Percentiles rank a stretch among this genome's conserved stretches.
Evolutionary conservation across 2,329 filamentous ascomycete genomes (phyloP).

Genomic region (Parascedosporium putredinis): DNA sequence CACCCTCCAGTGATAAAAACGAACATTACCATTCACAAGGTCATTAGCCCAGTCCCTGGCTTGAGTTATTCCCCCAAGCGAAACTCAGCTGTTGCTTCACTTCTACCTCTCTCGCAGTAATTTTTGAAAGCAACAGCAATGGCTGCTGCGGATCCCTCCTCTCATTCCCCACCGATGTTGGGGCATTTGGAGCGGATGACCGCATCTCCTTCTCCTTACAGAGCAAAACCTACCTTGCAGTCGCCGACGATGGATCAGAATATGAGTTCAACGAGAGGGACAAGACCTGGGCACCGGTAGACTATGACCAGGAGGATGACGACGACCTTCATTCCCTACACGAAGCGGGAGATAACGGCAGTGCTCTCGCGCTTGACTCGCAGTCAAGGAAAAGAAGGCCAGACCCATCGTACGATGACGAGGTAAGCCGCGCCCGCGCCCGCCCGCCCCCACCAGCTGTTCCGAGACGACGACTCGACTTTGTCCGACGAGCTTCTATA

Average conservation of each 20-base stretch:
- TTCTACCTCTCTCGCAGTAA: background rate
- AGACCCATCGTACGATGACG: constrained; percentile 24
- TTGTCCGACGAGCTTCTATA: background rate
- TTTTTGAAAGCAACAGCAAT: constrained; percentile 5
- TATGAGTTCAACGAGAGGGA: constrained; percentile 67
- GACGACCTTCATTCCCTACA: background rate
- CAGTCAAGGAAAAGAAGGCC: constrained; percentile 32
- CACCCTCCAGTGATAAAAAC: too few species aligned
- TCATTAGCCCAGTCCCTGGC: too few species aligned
- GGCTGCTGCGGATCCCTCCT: background rate
- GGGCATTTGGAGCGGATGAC: constrained; percentile 65
- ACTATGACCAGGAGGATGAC: constrained; percentile 28
- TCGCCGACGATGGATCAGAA: constrained; percentile 74
- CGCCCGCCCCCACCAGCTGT: constrained; percentile 1
- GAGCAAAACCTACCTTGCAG: constrained; percentile 72
- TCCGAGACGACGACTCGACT: background rate
- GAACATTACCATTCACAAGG: too few species aligned
- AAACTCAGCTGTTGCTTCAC: background rate
- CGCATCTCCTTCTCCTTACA: constrained; percentile 81
- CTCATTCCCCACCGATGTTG: constrained; percentile 47
- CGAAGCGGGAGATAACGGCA: background rate
- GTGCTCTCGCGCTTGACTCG: constrained; percentile 14
- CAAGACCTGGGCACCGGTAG: constrained; percentile 60
- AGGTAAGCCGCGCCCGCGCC: constrained; percentile 28
- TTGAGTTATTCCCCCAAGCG: too few species aligned